Evolutionary conservation across 495 filamentous ascomycete genomes (phyloP), one percentile per base, ranked within the genome.

Genomic region (Usnea hakonensis): DNA sequence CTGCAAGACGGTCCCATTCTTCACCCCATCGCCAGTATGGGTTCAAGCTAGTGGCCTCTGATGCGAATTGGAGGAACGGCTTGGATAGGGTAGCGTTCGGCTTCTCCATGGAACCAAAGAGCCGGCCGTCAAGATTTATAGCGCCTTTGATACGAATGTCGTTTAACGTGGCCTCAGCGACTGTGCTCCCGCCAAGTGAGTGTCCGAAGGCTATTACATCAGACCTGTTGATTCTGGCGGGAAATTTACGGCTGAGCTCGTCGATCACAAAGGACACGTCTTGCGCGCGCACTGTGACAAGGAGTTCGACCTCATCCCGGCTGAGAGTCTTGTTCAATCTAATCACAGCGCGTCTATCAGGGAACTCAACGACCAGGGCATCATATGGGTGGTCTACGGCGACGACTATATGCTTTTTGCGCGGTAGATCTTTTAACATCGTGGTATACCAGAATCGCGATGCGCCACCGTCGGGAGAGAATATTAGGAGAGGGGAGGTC

Each of bases 371-470:
- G 33, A 81, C 64, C 17, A 60, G 37, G 5, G 73, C 67, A 55
- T 83, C 81, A 64, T 80, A 81, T 5, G 80, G 69, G 60, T 81
- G 76, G 62, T 84, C 82, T 33, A 84, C 60, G 6, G 72, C 67
- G 8, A 76, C 67, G 21, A 84, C 76, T 43, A 72, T 69, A 67
- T 73, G 80, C 35, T 80, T 80, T 33, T 71, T 58, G 54, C 77
- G 79, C 10, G 81, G 78, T 26, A 83, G 70, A 72, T 70, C 60
- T 55, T 75, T 67, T 14, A 71, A 64, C 17, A 75, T 60, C 28
- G 70, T 70, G 11, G 66, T 76, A 65, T 83, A 81, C 7, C 74
- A 11, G 19, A 70, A 52, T 16, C 76, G 67, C 7, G 73, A 67
- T 8, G 53, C 58, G 3, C 71, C 69, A 8, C 68, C 61, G 32